Percentiles rank a stretch among this genome's conserved stretches.
Evolutionary conservation across 495 filamentous ascomycete genomes (phyloP).

Genomic region (Penicillium longicatenatum): DNA sequence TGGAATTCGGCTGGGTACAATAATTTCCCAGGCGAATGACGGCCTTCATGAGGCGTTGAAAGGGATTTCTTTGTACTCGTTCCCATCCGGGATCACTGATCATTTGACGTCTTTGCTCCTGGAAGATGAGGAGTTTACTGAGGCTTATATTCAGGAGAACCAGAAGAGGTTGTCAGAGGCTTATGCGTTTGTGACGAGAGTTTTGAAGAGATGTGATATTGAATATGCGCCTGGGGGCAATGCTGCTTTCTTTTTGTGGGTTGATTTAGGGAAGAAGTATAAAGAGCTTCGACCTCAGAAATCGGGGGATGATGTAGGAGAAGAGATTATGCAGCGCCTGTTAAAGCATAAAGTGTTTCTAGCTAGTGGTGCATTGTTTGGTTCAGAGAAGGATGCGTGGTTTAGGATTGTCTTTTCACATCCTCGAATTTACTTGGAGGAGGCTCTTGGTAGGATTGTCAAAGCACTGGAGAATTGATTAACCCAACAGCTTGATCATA

Average conservation of each 20-base stretch:
- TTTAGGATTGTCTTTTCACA: conserved; percentile 56
- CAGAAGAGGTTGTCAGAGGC: conserved; percentile 35
- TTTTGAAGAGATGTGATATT: conserved; percentile 41
- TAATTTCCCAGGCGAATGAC: conserved; percentile 50
- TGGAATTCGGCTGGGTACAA: conserved; percentile 56
- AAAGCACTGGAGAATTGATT: conserved; percentile 16
- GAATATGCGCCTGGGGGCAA: conserved; percentile 41
- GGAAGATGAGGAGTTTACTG: conserved; percentile 48
- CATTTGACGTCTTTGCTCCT: conserved; percentile 47
- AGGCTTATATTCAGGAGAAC: conserved; percentile 45
- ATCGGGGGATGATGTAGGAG: conserved; percentile 23
- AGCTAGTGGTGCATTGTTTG: conserved; percentile 42
- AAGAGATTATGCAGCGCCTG: conserved; percentile 34
- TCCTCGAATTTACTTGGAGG: conserved; percentile 33
- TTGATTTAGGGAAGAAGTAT: conserved; percentile 50
- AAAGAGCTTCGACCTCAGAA: conserved; percentile 28
- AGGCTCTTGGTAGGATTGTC: conserved; percentile 47
- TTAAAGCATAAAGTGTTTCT: conserved; percentile 47
- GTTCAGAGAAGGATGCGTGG: conserved; percentile 49
- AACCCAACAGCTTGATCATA: not conserved
- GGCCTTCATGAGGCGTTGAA: conserved; percentile 43
- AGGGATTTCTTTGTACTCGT: conserved; percentile 44
- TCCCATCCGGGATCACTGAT: conserved; percentile 46
- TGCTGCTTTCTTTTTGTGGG: conserved; percentile 64
- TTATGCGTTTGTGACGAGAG: no score